Percentiles rank a stretch among this genome's conserved stretches.
phyloP scores from a whole-genome alignment of 768 basidiomycete genomes.

The Collybiopsis confluens region DNA sequence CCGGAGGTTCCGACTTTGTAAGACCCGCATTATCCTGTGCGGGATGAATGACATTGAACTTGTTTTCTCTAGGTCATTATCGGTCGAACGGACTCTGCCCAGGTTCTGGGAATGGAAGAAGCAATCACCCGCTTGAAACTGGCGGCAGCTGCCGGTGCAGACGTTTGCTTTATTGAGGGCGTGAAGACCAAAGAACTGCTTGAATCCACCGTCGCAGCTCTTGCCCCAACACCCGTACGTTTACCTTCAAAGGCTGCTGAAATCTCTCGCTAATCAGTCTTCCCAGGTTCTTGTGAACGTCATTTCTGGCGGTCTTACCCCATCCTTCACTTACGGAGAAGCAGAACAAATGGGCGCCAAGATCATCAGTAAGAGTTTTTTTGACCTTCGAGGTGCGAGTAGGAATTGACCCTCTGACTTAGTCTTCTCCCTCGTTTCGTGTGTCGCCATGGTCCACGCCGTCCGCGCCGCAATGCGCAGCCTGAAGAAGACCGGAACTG shows the following conservation, averaged over 20 bases:
- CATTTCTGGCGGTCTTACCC: slow-evolving; percentile 74
- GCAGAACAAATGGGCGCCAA: slow-evolving; percentile 71
- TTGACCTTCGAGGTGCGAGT: background rate
- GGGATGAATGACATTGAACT: background rate
- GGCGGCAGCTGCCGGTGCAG: slow-evolving; percentile 69
- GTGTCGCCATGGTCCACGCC: slow-evolving; percentile 74
- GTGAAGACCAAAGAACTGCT: slow-evolving; percentile 66
- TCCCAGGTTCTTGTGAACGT: slow-evolving; percentile 68
- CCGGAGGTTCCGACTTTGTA: slow-evolving; percentile 72
- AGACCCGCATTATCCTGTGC: slow-evolving; percentile 13
- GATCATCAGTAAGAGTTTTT: slow-evolving; percentile 58
- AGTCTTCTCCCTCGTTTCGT: slow-evolving; percentile 78
- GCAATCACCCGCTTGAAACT: slow-evolving; percentile 61
- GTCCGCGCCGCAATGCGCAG: slow-evolving; percentile 74
- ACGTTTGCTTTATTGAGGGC: slow-evolving; percentile 81
- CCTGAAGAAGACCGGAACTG: slow-evolving; percentile 74
- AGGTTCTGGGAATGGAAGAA: slow-evolving; percentile 78
- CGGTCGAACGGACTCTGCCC: slow-evolving; percentile 74
- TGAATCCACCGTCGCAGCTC: slow-evolving; percentile 56
- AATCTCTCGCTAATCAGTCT: background rate
- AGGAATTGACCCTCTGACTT: background rate
- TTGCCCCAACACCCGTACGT: slow-evolving; percentile 67
- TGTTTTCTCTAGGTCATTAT: slow-evolving; percentile 49
- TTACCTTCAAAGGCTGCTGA: background rate
- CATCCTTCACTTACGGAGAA: slow-evolving; percentile 65